A percentile compares a stretch with the other conserved stretches of the same genome.
phyloP scores from a whole-genome alignment of 768 basidiomycete genomes.

The Agaricus subrufescens region DNA sequence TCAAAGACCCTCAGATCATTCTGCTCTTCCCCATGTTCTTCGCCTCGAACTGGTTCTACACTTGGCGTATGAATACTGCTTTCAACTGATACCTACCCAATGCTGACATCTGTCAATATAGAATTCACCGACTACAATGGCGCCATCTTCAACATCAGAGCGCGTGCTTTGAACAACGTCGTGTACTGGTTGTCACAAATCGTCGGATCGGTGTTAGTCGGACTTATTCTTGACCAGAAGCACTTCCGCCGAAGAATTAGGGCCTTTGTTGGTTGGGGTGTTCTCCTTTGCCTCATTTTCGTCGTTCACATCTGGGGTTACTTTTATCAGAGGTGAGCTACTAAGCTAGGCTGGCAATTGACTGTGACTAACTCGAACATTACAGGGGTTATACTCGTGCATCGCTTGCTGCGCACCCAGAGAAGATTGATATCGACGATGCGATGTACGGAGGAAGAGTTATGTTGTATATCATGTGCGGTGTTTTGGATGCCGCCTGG shows the following conservation, averaged over 20 bases:
- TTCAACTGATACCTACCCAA: neutral
- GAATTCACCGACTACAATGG: conserved; percentile 80
- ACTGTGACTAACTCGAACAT: conserved; percentile 11
- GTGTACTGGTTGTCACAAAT: conserved; percentile 82
- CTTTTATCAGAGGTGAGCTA: conserved; percentile 62
- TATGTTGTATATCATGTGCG: conserved; percentile 67
- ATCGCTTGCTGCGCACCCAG: conserved; percentile 30
- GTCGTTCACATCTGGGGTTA: conserved; percentile 73
- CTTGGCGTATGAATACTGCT: conserved; percentile 61
- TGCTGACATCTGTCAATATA: conserved; percentile 20
- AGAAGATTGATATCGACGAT: conserved; percentile 58
- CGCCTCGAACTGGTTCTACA: conserved; percentile 82
- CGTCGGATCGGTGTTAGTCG: conserved; percentile 67
- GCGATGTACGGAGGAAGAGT: conserved; percentile 48
- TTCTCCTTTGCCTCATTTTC: conserved; percentile 62
- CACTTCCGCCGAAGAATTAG: conserved; percentile 57
- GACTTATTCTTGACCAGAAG: conserved; percentile 58
- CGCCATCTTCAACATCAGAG: conserved; percentile 77
- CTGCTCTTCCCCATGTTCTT: conserved; percentile 85
- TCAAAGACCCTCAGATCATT: conserved; percentile 66
- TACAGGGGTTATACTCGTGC: conserved; percentile 53
- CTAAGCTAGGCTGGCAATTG: neutral
- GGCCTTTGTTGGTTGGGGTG: conserved; percentile 64
- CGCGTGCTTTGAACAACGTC: conserved; percentile 71
- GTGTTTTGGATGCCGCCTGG: conserved; percentile 80